A percentile compares a stretch with the other conserved stretches of the same genome.
Evolutionary conservation across 306 rosid genomes (phyloP).

Genomic region (Casuarina equisetifolia): DNA sequence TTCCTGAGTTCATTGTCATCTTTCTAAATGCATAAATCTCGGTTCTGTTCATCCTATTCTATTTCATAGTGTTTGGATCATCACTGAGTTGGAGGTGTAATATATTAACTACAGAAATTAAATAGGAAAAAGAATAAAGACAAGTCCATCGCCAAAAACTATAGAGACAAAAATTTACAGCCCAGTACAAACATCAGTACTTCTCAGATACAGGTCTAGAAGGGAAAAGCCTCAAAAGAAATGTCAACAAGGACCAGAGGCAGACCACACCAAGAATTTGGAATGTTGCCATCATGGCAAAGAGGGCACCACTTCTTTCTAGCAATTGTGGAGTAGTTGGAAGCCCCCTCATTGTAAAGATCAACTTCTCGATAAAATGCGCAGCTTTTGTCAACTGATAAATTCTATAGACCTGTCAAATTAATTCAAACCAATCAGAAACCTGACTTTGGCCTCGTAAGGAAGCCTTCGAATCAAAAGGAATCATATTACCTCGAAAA

Average conservation of each 20-base stretch:
- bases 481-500: conserved; percentile 58
- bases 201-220: conserved; percentile 85
- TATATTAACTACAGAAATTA: background rate
- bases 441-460: conserved; percentile 4
- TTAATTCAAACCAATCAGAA: conserved; percentile 19
- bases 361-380: conserved; percentile 57
- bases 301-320: conserved; percentile 64
- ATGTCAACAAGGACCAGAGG: conserved; percentile 81
- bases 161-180: background rate
- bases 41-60: background rate
- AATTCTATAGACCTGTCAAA: conserved; percentile 66
- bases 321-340: conserved; percentile 51
- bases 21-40: background rate
- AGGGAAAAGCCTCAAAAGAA: conserved; percentile 92
- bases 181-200: conserved; percentile 45
- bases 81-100: background rate
- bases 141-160: background rate
- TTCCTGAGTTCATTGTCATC: no score
- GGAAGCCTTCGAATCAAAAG: conserved; percentile 2
- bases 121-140: background rate
- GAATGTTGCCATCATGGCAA: conserved; percentile 61
- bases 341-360: conserved; percentile 54
- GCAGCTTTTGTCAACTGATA: conserved; percentile 81
- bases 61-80: background rate
- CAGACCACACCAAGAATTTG: conserved; percentile 64